Evolutionary conservation across 1,284 basidiomycete species (phyloP), one percentile per base, ranked within the genome.

Genomic region (Paramarasmius palmivorus): DNA sequence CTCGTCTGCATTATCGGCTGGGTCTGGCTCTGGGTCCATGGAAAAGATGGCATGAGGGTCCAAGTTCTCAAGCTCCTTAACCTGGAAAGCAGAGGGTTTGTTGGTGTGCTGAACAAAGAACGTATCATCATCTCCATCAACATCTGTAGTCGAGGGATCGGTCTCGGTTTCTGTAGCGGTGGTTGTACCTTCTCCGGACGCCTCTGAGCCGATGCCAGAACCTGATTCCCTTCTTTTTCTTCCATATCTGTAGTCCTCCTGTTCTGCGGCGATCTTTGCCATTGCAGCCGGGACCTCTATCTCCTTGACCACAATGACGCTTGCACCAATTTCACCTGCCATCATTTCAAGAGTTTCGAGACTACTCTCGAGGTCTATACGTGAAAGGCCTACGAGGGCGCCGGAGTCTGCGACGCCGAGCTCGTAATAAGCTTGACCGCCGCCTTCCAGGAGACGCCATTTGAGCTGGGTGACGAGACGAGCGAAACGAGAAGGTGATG

Each of bases 391-490:
- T 40, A 96, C 80, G 15, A 97, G 84, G 2, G 86, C 82, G 1
- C 94, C 94, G 3, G 89, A 89, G 66, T 97, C 94, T 34, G 86
- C 81, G 0, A 97, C 88, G 14, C 94, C 95, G 15, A 97, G 83
- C 67, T 96, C 94, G 63, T 97, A 97, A 67, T 93, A 92, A 0
- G 94, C 93, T 65, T 92, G 88, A 4, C 94, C 94, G 3, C 90
- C 87, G 14, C 94, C 94, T 69, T 96, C 92, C 48, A 95, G 85
- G 3, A 97, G 79, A 3, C 94, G 82, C 94, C 95, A 97, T 69
- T 95, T 94, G 70, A 96, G 84, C 72, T 97, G 94, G 1, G 94
- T 96, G 53, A 94, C 90, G 15, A 97, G 86, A 37, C 88, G 81
- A 3, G 82, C 79, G 62, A 92, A 89, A 39, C 90, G 88, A 10